Conservation (phyloP, 441 rosid genomes). For the Pelargonium australe region DNA sequence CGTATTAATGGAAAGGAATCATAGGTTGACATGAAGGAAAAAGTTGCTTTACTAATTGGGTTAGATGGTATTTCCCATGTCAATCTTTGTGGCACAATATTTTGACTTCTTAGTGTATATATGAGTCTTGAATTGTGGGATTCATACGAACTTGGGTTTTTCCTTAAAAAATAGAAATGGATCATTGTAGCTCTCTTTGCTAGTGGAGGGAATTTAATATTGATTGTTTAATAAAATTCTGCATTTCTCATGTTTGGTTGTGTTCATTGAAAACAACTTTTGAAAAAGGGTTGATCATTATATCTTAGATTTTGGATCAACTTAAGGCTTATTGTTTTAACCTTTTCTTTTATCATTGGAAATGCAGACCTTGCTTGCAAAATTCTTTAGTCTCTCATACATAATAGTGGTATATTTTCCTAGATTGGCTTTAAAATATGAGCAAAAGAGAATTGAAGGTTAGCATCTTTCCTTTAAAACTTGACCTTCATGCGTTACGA, state of each 20-base stretch:
- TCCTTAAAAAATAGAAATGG: neutral
- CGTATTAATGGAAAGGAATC: too few species aligned
- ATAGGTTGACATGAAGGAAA: too few species aligned
- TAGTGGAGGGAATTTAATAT: too few species aligned
- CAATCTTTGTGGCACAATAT: neutral
- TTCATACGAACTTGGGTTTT: neutral
- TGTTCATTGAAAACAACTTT: constrained; percentile 1
- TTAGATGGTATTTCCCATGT: too few species aligned
- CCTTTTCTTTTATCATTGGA: neutral
- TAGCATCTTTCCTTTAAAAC: neutral
- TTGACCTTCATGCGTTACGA: neutral
- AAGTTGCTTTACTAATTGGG: too few species aligned
- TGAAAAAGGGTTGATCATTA: neutral
- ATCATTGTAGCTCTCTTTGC: neutral
- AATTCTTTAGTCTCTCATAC: neutral
- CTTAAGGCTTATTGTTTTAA: neutral
- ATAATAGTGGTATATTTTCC: neutral
- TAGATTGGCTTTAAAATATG: neutral
- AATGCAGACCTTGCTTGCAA: neutral
- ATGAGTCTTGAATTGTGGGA: neutral
- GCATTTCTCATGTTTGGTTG: neutral
- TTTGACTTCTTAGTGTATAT: neutral
- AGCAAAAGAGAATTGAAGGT: neutral
- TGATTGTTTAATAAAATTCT: too few species aligned
- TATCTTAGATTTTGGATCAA: too few species aligned